Evolutionary conservation across 805 yeast genomes (phyloP).

Genomic region (Teunomyces cretensis): DNA sequence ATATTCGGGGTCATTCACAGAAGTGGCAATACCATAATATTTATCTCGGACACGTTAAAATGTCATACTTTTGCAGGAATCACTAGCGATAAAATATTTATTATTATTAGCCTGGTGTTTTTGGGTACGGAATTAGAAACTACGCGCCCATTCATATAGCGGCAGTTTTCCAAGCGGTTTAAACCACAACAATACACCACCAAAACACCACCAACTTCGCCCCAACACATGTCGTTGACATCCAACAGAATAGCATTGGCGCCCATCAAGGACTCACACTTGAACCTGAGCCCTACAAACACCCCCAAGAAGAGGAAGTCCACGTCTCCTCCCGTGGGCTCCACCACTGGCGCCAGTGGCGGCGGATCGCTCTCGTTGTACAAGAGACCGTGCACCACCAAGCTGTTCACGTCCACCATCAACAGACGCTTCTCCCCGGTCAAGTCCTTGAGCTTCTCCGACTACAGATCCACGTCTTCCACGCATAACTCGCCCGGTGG

Average conservation of each 20-base stretch:
- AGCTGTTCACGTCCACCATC: constrained; percentile 6
- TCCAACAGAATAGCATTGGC: constrained; percentile 38
- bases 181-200: too few relatives aligned
- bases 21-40: constrained; percentile 4
- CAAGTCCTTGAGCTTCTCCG: constrained; percentile 25
- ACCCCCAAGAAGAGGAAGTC: neutral
- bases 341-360: too few relatives aligned
- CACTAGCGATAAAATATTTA: constrained; percentile 3
- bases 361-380: too few relatives aligned
- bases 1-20: neutral
- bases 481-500: neutral
- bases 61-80: constrained; percentile 1
- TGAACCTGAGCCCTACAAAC: constrained; percentile 19
- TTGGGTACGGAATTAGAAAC: neutral
- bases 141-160: constrained; percentile 4
- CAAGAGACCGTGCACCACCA: constrained; percentile 8
- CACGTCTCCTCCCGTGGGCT: neutral
- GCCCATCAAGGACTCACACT: constrained; percentile 30
- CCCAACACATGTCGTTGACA: constrained; percentile 15
- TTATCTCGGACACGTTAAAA: constrained; percentile 4
- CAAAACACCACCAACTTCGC: neutral
- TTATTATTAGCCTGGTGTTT: neutral
- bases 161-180: constrained; percentile 3
- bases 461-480: constrained; percentile 18
- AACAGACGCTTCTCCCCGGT: constrained; percentile 8